Evolutionary conservation across 306 rosid species (phyloP).

Genomic region (Vachellia collinsii): DNA sequence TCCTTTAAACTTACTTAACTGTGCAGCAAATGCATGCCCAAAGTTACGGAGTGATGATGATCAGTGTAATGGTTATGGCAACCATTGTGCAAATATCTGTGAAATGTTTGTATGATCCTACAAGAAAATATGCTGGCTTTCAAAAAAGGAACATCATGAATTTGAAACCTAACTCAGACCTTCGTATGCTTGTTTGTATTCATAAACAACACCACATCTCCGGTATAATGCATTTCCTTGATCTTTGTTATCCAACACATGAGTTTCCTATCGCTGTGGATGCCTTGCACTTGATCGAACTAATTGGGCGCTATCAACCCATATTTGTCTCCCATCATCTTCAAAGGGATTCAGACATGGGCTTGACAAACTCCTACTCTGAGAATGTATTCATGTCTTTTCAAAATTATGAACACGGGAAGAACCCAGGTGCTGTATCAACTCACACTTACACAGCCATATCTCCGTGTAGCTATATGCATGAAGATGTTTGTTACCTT

Average conservation of each 20-base stretch:
- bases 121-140: constrained; percentile 58
- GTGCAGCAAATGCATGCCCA: constrained; percentile 37
- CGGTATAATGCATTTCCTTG: constrained; percentile 40
- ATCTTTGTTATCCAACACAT: constrained; percentile 44
- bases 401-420: constrained; percentile 37
- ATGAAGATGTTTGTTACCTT: constrained; percentile 54
- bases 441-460: constrained; percentile 53
- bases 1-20: neutral
- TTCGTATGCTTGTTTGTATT: constrained; percentile 43
- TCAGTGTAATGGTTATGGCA: constrained; percentile 36
- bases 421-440: constrained; percentile 24
- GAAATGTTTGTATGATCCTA: constrained; percentile 51
- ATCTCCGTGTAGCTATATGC: constrained; percentile 50
- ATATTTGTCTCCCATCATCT: constrained; percentile 50
- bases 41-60: constrained; percentile 15
- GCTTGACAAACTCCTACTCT: constrained; percentile 44
- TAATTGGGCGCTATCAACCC: constrained; percentile 53
- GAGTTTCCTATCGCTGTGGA: constrained; percentile 44
- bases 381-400: constrained; percentile 50
- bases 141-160: constrained; percentile 48
- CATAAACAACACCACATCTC: constrained; percentile 49
- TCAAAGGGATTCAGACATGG: constrained; percentile 29
- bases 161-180: constrained; percentile 36
- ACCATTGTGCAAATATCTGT: constrained; percentile 44
- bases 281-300: constrained; percentile 58